Base-by-base conservation (phyloP, 108 stramenopile genomes). In the Nitzschia palea region DNA sequence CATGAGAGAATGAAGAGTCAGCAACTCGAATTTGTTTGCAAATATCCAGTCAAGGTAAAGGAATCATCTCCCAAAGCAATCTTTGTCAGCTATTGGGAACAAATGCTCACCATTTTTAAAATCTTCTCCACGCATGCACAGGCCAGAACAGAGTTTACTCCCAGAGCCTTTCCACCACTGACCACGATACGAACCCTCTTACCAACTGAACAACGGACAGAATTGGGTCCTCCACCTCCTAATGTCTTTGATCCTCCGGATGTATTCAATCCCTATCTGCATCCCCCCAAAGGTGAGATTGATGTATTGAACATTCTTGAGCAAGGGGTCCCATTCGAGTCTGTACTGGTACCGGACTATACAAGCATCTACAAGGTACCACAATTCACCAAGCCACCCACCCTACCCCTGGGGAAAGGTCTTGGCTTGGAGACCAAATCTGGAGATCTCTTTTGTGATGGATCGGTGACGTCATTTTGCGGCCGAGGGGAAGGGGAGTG, bases 221-320 rank as follows among this genome's bases (percentile, higher is more conserved):
- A 54, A 3, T 53, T 71, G 9, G 42, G 40, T 51, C 6, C 25
- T 30, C 67, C 59, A 42, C 42, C 53, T 17, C 22, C 59, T 18
- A 72, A 64, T 40, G 47, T 74, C 2, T 88, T 85, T 45, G 62
- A 76, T 32, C 87, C 86, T 54, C 81, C 84, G 4, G 82, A 82
- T 55, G 70, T 80, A 4, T 84, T 68, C 44, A 80, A 83, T 64
- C 73, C 83, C 15, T 28, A 66, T 33, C 37, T 75, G 2, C 70
- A 73, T 44, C 55, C 80, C 37, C 91, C 88, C 0, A 65, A 62
- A 40, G 84, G 81, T 27, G 83, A 72, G 20, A 54, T 90, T 27
- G 89, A 93, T 71, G 73, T 83, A 51, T 50, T 88, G 44, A 80
- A 74, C 64, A 83, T 93, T 50, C 52, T 88, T 30, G 77, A 80